phyloP scores from a whole-genome alignment of 305 asterid species.

The Salvia sclarea region DNA sequence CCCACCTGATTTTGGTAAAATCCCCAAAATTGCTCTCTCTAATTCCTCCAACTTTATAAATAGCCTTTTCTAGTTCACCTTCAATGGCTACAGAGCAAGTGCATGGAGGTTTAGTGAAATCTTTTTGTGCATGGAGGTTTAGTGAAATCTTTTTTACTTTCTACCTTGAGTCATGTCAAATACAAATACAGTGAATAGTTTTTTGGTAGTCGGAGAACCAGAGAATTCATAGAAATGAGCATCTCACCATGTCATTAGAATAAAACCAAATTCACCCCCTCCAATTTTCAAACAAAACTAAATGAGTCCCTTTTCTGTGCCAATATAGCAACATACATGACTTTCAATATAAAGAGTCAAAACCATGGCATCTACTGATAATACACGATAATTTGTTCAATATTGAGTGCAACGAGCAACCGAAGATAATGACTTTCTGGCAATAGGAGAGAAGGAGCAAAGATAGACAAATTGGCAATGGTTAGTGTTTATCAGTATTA shows the following conservation, averaged over 20 bases:
- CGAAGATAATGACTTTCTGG: neutral
- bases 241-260: conserved; percentile 1
- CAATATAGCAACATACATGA: neutral
- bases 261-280: neutral
- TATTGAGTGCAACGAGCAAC: conserved; percentile 2
- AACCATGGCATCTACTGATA: neutral
- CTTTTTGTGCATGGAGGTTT: conserved; percentile 33
- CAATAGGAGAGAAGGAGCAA: neutral
- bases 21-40: conserved; percentile 86
- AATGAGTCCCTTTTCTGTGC: neutral
- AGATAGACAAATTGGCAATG: neutral
- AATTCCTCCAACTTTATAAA: conserved; percentile 86
- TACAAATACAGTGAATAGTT: neutral
- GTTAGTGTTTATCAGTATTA: neutral
- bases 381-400: neutral
- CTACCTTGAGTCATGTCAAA: conserved; percentile 22
- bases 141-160: conserved; percentile 29
- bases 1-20: conserved; percentile 87
- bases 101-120: conserved; percentile 37
- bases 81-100: conserved; percentile 70
- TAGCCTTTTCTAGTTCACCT: conserved; percentile 88
- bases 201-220: conserved; percentile 1
- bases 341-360: conserved; percentile 6
- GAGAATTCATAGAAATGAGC: neutral
- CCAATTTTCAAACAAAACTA: neutral